Conservation (phyloP, 1,284 basidiomycete genomes). For the Tilletia horrida region DNA sequence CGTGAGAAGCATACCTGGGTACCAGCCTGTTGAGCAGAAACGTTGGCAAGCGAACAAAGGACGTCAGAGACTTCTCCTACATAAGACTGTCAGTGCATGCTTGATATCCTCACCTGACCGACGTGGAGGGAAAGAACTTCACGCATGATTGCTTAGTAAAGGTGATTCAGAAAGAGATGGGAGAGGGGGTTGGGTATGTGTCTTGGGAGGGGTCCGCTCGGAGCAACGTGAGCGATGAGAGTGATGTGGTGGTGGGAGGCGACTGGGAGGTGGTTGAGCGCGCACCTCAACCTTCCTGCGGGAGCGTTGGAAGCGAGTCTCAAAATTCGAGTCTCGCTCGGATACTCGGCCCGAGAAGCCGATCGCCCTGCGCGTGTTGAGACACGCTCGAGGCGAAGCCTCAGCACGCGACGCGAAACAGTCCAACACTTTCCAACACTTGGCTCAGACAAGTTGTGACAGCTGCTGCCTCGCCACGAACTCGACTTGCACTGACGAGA, state of each 20-base stretch:
- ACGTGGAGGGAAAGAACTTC: conserved; percentile 89
- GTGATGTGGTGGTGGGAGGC: conserved; percentile 8
- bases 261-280: not conserved
- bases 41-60: conserved; percentile 23
- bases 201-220: conserved; percentile 13
- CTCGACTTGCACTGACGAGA: too few relatives aligned
- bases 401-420: too few relatives aligned
- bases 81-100: not conserved
- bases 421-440: too few relatives aligned
- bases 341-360: too few relatives aligned
- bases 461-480: too few relatives aligned
- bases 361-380: too few relatives aligned
- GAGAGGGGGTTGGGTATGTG: not conserved
- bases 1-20: conserved; percentile 25
- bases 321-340: too few relatives aligned
- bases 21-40: not conserved
- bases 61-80: not conserved
- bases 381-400: too few relatives aligned
- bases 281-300: too few relatives aligned
- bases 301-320: too few relatives aligned
- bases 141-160: conserved; percentile 31
- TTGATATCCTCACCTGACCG: conserved; percentile 64
- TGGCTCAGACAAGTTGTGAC: too few relatives aligned
- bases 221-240: conserved; percentile 12
- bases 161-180: not conserved